A percentile compares a stretch with the other conserved stretches of the same genome.
Evolutionary conservation across 192 early-diverging fungal species (phyloP).

Genomic region (Umbelopsis sp.): DNA sequence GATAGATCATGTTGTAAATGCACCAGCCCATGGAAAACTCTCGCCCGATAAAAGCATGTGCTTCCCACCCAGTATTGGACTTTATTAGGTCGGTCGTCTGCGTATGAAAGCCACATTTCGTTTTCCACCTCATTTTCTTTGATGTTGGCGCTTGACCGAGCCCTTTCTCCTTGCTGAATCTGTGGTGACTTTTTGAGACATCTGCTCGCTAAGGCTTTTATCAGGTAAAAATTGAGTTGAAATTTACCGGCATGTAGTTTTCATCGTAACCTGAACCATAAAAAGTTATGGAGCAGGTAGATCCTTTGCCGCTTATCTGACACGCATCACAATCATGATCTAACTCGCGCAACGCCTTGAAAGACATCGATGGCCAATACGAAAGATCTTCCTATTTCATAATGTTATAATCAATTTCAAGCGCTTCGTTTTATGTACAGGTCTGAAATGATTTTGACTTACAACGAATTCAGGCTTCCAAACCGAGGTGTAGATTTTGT

Average conservation of each 20-base stretch:
- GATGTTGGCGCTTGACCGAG: neutral
- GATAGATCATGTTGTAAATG: constrained; percentile 3
- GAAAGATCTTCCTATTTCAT: neutral
- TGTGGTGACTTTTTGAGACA: neutral
- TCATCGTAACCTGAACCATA: neutral
- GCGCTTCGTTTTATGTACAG: neutral
- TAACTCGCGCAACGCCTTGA: neutral
- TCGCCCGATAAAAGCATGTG: constrained; percentile 13
- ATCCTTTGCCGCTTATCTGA: neutral
- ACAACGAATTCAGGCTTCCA: neutral
- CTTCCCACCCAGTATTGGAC: constrained; percentile 9
- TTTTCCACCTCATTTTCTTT: neutral
- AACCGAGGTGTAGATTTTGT: constrained; percentile 7
- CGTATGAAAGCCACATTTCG: neutral
- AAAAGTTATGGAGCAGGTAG: neutral
- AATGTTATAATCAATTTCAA: neutral
- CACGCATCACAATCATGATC: constrained; percentile 14
- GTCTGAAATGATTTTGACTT: neutral
- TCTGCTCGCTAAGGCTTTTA: neutral
- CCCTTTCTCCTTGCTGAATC: neutral
- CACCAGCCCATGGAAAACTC: neutral
- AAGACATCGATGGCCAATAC: neutral
- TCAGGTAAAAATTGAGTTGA: too few relatives aligned
- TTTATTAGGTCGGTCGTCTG: neutral
- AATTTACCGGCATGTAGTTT: constrained; percentile 1